A percentile compares a stretch with the other conserved stretches of the same genome.
Evolutionary conservation across 164 flowering plant genomes (phyloP).

Genomic region (Cinnamomum micranthum): DNA sequence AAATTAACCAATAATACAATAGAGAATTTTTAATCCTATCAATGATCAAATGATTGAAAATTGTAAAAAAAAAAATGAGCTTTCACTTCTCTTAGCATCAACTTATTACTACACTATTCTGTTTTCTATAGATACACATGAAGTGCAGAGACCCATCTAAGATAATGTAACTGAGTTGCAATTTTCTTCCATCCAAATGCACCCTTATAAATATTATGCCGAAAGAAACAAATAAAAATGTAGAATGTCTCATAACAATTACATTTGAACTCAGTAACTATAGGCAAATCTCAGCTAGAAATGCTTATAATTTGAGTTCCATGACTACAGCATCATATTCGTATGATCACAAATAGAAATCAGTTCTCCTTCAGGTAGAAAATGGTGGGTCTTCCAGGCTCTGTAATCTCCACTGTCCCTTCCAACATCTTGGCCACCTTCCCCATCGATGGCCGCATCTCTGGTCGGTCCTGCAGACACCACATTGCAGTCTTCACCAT

Average conservation of each 20-base stretch:
- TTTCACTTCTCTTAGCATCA: no score
- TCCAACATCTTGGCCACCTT: conserved; percentile 87
- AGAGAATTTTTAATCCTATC: no score
- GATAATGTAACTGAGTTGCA: no score
- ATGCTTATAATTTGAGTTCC: not conserved
- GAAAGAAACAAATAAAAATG: not conserved
- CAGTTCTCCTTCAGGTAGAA: conserved; percentile 24
- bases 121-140: no score
- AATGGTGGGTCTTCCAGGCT: conserved; percentile 63
- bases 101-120: no score
- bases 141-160: no score
- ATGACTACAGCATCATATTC: not conserved
- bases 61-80: no score
- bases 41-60: no score
- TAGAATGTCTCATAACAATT: not conserved
- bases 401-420: conserved; percentile 71
- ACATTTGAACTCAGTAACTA: not conserved
- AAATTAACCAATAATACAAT: no score
- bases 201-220: no score
- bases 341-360: not conserved
- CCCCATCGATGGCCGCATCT: conserved; percentile 81
- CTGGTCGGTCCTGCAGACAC: conserved; percentile 73
- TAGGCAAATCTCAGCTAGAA: not conserved
- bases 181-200: no score
- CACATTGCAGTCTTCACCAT: conserved; percentile 90